Conservation (phyloP, 495 filamentous ascomycete species). For the Penicillium dipodomyicola region DNA sequence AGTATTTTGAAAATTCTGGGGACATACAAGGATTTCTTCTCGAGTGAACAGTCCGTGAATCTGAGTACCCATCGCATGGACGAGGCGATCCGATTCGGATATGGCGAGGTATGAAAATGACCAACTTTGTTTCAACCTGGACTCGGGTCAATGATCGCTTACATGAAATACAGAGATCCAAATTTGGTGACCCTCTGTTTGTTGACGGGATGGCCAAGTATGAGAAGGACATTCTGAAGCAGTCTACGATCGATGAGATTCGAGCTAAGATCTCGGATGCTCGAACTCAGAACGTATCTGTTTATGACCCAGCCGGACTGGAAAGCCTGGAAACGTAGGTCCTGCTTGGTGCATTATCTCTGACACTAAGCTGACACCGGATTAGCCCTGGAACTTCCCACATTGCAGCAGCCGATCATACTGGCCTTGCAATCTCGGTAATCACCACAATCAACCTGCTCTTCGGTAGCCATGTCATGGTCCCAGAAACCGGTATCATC, state of each 20-base stretch:
- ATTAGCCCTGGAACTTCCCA: constrained; percentile 69
- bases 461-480: constrained; percentile 74
- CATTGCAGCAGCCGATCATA: constrained; percentile 64
- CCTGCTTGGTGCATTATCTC: neutral
- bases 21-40: constrained; percentile 62
- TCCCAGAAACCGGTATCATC: constrained; percentile 78
- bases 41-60: constrained; percentile 48
- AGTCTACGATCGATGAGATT: constrained; percentile 54
- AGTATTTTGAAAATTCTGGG: constrained; percentile 75
- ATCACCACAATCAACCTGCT: constrained; percentile 84
- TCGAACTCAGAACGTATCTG: constrained; percentile 61
- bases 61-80: constrained; percentile 75
- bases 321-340: constrained; percentile 59
- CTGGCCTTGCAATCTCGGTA: constrained; percentile 67
- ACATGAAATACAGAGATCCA: constrained; percentile 44
- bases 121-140: neutral
- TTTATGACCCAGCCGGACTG: constrained; percentile 66
- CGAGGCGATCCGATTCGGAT: constrained; percentile 85
- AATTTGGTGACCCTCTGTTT: constrained; percentile 78
- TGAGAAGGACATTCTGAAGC: constrained; percentile 63
- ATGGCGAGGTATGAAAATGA: constrained; percentile 54
- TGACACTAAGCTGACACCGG: neutral
- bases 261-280: constrained; percentile 67
- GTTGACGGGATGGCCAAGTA: constrained; percentile 61
- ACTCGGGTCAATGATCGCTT: constrained; percentile 4